These are phyloP conservation scores for Leccinellum albellum DNA, from an alignment of 768 basidiomycete species.

Conservation along the genomic window DNA sequence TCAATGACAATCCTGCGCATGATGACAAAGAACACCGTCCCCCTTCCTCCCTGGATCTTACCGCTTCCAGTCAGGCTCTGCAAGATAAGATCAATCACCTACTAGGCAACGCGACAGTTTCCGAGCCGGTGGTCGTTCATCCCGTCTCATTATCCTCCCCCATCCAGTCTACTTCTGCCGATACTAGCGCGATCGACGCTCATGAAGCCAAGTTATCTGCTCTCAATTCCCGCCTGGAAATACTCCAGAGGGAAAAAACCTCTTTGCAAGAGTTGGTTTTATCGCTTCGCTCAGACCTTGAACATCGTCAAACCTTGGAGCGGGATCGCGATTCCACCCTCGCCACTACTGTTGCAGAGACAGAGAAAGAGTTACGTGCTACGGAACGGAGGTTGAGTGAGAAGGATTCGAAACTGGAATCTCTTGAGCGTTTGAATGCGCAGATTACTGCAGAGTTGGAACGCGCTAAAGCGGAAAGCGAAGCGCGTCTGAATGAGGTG, in stretches of 20 bases:
- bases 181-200: slow-evolving; percentile 3
- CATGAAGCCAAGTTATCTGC: slow-evolving; percentile 17
- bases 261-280: slow-evolving; percentile 43
- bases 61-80: slow-evolving; percentile 37
- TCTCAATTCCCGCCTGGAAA: slow-evolving; percentile 43
- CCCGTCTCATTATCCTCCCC: slow-evolving; percentile 27
- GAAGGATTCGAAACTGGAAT: slow-evolving; percentile 42
- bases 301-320: slow-evolving; percentile 31
- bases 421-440: slow-evolving; percentile 43
- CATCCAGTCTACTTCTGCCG: slow-evolving; percentile 43
- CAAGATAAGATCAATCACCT: slow-evolving; percentile 50
- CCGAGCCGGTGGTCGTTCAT: slow-evolving; percentile 9
- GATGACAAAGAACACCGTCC: slow-evolving; percentile 18
- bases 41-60: slow-evolving; percentile 33
- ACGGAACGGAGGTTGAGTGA: slow-evolving; percentile 43
- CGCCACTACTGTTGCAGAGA: slow-evolving; percentile 36
- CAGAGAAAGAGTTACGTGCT: slow-evolving; percentile 41
- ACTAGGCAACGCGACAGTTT: slow-evolving; percentile 29
- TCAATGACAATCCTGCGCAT: slow-evolving; percentile 30
- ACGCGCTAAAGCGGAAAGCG: slow-evolving; percentile 44
- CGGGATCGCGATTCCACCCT: slow-evolving; percentile 44
- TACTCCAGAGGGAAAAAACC: slow-evolving; percentile 68
- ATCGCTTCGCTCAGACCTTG: slow-evolving; percentile 20
- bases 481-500: slow-evolving; percentile 39
- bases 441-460: slow-evolving; percentile 41